A percentile compares a stretch with the other conserved stretches of the same genome.
Evolutionary conservation across 2,329 filamentous ascomycete species (phyloP).

Genomic region (Neofusicoccum laricinum): DNA sequence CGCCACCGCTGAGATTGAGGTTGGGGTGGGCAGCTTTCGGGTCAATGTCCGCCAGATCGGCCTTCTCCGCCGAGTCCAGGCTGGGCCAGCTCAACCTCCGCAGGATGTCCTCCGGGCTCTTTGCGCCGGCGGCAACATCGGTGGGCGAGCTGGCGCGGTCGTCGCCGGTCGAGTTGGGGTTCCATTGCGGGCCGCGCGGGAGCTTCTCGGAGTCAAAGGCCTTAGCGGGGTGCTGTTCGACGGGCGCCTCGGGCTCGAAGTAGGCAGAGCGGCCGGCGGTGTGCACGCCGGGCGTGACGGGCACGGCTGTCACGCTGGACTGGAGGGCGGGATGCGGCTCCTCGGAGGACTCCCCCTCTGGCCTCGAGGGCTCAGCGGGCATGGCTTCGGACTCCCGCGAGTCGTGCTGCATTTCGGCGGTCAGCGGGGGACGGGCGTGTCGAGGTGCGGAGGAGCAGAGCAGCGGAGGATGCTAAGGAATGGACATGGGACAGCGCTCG

Average conservation of each 20-base stretch:
- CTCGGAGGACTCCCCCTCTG: constrained; percentile 21
- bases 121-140: constrained; percentile 44
- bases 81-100: constrained; percentile 50
- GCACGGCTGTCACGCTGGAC: constrained; percentile 35
- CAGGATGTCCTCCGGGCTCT: constrained; percentile 50
- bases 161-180: constrained; percentile 34
- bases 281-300: constrained; percentile 43
- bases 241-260: constrained; percentile 25
- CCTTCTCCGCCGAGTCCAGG: constrained; percentile 33
- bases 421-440: neutral
- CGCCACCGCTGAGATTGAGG: constrained; percentile 57
- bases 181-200: constrained; percentile 35
- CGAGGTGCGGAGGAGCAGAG: neutral
- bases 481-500: constrained; percentile 1
- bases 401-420: neutral
- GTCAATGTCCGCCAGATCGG: constrained; percentile 48
- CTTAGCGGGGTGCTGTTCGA: constrained; percentile 21
- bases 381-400: neutral
- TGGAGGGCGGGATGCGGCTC: constrained; percentile 40
- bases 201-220: constrained; percentile 31
- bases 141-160: constrained; percentile 32
- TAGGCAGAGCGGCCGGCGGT: constrained; percentile 37
- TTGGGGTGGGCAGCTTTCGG: constrained; percentile 55
- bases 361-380: constrained; percentile 12
- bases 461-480: neutral